Percentiles rank a stretch among this genome's conserved stretches.
These are phyloP conservation scores for Vararia minispora DNA, from an alignment of 768 basidiomycete genomes.

Conservation along the genomic window DNA sequence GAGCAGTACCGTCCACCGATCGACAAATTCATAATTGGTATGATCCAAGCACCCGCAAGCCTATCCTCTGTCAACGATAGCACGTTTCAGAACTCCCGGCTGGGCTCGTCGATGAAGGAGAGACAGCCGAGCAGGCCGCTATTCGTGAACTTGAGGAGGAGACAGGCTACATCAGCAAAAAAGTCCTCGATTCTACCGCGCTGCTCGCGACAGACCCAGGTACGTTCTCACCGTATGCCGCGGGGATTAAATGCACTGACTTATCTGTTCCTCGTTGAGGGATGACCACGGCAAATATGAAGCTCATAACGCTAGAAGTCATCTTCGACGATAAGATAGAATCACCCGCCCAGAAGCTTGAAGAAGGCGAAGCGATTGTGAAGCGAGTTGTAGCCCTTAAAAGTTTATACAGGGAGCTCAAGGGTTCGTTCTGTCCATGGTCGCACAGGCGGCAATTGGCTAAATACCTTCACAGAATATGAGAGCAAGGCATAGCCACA, in stretches of 20 bases:
- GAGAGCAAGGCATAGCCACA: constrained; percentile 35
- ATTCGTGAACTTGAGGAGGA: constrained; percentile 89
- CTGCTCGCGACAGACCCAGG: constrained; percentile 64
- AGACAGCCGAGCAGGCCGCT: constrained; percentile 71
- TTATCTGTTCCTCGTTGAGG: constrained; percentile 30
- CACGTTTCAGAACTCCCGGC: constrained; percentile 42
- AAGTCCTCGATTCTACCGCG: constrained; percentile 52
- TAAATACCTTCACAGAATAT: constrained; percentile 33
- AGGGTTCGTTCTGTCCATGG: constrained; percentile 43
- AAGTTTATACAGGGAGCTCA: constrained; percentile 49
- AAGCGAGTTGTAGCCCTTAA: constrained; percentile 58
- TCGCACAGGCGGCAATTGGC: not conserved
- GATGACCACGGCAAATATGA: constrained; percentile 93
- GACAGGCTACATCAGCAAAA: constrained; percentile 70
- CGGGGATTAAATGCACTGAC: constrained; percentile 1
- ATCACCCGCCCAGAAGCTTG: constrained; percentile 63
- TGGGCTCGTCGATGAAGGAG: constrained; percentile 79
- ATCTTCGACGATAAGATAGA: constrained; percentile 55
- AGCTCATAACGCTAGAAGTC: constrained; percentile 66
- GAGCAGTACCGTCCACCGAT: constrained; percentile 91
- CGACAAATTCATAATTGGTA: constrained; percentile 65
- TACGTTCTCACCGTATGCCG: constrained; percentile 18
- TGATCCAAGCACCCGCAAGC: too few species aligned
- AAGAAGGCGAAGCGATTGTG: constrained; percentile 79
- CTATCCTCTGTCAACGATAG: too few species aligned